A percentile compares a stretch with the other conserved stretches of the same genome.
Conservation (phyloP, 305 asterid species). For the Fraxinus albicans region DNA sequence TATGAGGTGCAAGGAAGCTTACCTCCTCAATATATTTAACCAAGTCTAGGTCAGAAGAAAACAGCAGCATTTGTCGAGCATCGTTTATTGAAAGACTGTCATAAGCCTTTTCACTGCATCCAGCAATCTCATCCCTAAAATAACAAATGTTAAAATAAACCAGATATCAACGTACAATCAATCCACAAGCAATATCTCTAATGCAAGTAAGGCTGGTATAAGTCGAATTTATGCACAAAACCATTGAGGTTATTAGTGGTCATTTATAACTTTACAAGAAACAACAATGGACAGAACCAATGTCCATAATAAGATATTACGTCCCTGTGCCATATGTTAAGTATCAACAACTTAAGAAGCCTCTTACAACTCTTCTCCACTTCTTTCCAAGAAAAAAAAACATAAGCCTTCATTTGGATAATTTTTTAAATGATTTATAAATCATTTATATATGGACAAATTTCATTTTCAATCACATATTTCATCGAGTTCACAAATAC, state of each 20-base stretch:
- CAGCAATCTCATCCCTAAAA: conserved; percentile 95
- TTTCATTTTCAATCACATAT: neutral
- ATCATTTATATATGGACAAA: neutral
- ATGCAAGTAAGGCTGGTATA: neutral
- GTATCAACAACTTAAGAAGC: neutral
- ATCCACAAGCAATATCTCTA: neutral
- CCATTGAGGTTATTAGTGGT: neutral
- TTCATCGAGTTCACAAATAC: neutral
- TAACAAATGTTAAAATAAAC: conserved; percentile 8
- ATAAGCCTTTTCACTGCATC: conserved; percentile 95
- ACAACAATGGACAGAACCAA: neutral
- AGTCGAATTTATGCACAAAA: neutral
- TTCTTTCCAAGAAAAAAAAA: neutral
- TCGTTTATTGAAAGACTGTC: conserved; percentile 66
- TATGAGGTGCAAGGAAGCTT: conserved; percentile 7
- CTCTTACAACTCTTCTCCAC: neutral
- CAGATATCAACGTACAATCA: neutral
- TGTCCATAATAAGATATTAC: neutral
- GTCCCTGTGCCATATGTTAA: neutral
- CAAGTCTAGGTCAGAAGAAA: conserved; percentile 72
- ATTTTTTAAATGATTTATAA: neutral
- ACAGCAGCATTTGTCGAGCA: conserved; percentile 51
- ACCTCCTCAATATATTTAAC: conserved; percentile 63
- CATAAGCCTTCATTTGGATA: neutral
- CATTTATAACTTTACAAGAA: neutral